phyloP scores from a whole-genome alignment of 495 filamentous ascomycete species.

The Hypoxylon cercidicola region DNA sequence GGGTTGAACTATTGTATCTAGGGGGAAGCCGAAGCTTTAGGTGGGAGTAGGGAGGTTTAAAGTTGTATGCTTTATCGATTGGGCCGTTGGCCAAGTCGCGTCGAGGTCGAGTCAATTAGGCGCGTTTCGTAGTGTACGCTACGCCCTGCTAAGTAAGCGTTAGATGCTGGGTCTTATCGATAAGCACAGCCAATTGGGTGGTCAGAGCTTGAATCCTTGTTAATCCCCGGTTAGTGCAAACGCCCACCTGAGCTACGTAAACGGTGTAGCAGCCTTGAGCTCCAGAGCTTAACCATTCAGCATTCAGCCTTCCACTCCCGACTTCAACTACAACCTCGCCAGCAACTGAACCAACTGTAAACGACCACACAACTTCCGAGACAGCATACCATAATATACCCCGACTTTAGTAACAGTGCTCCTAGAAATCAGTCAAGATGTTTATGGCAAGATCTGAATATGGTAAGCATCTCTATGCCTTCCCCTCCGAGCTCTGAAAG shows the following conservation, averaged over 20 bases:
- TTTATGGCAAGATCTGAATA: constrained; percentile 99
- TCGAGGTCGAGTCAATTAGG: constrained; percentile 4
- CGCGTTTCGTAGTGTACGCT: constrained; percentile 11
- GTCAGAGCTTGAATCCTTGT: constrained; percentile 12
- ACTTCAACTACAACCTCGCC: constrained; percentile 10
- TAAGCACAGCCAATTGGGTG: neutral
- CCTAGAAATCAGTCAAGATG: constrained; percentile 71
- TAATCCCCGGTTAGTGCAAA: constrained; percentile 29
- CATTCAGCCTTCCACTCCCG: constrained; percentile 37
- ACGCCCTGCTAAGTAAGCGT: too few relatives aligned
- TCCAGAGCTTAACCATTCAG: constrained; percentile 38
- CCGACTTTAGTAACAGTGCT: neutral
- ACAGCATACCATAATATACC: constrained; percentile 6
- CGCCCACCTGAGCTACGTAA: constrained; percentile 43
- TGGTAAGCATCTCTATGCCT: constrained; percentile 63
- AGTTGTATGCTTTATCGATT: constrained; percentile 13
- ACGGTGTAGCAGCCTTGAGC: constrained; percentile 50
- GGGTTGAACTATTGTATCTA: neutral
- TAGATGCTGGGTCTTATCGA: neutral
- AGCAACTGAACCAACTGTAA: constrained; percentile 11
- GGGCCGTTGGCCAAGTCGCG: constrained; percentile 9
- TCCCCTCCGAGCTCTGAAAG: constrained; percentile 22
- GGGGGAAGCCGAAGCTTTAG: constrained; percentile 6
- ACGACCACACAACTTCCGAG: constrained; percentile 33
- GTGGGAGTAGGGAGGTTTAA: constrained; percentile 18